Evolutionary conservation across 2,329 filamentous ascomycete species (phyloP).

Genomic region (Akanthomyces muscarius): DNA sequence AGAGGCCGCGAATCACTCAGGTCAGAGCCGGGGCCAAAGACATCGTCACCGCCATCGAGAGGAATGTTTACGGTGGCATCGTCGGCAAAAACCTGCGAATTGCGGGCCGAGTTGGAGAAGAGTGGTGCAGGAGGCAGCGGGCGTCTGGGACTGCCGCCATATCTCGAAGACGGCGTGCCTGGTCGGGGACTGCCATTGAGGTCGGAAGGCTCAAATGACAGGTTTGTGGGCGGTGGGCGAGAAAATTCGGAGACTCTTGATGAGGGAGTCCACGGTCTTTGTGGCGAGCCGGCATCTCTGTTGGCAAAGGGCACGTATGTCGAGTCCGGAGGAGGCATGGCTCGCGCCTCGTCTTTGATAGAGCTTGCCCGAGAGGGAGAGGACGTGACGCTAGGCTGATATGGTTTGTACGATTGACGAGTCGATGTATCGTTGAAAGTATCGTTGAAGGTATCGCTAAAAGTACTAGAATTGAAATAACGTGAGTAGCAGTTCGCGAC

Average conservation of each 20-base stretch:
- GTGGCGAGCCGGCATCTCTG: conserved; percentile 44
- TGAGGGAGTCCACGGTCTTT: conserved; percentile 56
- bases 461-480: conserved; percentile 35
- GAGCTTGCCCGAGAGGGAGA: conserved; percentile 43
- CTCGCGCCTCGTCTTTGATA: conserved; percentile 52
- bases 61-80: conserved; percentile 71
- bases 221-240: conserved; percentile 65
- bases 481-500: conserved; percentile 3
- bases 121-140: conserved; percentile 85
- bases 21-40: conserved; percentile 63
- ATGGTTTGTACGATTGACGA: conserved; percentile 34
- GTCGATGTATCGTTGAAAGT: conserved; percentile 18
- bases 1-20: conserved; percentile 50
- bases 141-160: conserved; percentile 80
- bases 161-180: conserved; percentile 83
- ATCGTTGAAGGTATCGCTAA: conserved; percentile 17
- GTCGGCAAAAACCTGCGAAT: conserved; percentile 54
- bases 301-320: conserved; percentile 57
- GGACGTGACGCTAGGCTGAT: conserved; percentile 51
- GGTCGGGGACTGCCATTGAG: conserved; percentile 86
- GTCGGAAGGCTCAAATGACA: conserved; percentile 80
- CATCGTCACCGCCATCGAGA: conserved; percentile 61
- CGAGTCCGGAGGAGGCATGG: conserved; percentile 60
- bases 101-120: conserved; percentile 58
- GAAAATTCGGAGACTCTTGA: conserved; percentile 56